Evolutionary conservation across 2,329 filamentous ascomycete genomes (phyloP).

Genomic region (Neodidymelliopsis sp.): DNA sequence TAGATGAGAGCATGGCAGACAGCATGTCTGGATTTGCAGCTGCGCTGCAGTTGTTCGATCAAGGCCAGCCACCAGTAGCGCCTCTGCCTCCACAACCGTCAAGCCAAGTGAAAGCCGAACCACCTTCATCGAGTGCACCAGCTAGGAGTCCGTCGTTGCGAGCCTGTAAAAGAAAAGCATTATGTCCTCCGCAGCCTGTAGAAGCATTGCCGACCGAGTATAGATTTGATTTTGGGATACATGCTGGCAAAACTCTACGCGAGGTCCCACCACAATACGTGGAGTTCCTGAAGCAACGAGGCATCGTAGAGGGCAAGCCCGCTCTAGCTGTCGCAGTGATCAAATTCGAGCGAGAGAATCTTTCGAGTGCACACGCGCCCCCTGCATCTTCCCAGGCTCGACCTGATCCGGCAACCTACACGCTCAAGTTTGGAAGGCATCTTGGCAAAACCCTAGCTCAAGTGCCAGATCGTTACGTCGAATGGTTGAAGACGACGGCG

Average conservation of each 20-base stretch:
- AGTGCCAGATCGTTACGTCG: not conserved
- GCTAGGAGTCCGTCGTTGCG: not conserved
- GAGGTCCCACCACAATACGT: slow-evolving; percentile 10
- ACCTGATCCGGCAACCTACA: not conserved
- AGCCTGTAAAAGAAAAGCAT: not conserved
- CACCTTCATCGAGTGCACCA: not conserved
- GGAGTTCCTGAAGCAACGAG: slow-evolving; percentile 5
- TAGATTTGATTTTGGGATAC: not conserved
- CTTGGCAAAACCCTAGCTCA: not conserved
- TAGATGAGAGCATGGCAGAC: slow-evolving; percentile 4
- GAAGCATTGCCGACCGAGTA: not conserved
- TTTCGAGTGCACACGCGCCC: not conserved
- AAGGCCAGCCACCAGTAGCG: not conserved
- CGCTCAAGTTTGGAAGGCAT: not conserved
- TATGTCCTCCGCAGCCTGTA: not conserved
- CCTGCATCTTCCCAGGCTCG: not conserved
- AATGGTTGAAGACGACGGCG: not conserved
- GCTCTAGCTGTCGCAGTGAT: not conserved
- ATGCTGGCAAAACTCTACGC: not conserved
- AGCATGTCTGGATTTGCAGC: slow-evolving; percentile 6
- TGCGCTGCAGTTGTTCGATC: slow-evolving; percentile 6
- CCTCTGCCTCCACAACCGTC: not conserved
- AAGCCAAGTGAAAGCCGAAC: not conserved
- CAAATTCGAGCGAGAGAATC: not conserved
- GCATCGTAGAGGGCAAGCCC: slow-evolving; percentile 4